Evolutionary conservation across 495 filamentous ascomycete genomes (phyloP), one percentile per base, ranked within the genome.

Genomic region (Pyronema omphalodes): DNA sequence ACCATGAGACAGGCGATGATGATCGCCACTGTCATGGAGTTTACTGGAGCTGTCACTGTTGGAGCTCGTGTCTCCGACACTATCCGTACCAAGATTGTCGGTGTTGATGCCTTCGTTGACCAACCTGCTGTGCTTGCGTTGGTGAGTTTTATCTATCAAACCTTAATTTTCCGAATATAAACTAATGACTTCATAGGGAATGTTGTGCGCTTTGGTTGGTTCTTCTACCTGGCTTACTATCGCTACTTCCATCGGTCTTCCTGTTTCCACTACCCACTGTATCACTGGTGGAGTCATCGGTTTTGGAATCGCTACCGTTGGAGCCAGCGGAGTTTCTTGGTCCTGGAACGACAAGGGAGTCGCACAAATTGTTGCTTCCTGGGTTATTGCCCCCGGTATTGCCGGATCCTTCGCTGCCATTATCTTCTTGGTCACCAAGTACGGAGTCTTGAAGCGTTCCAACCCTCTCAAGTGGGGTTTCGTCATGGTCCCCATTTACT

Each of bases 1-100:
- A 75, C 78, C n/a, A 73, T 79, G 58, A 51, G 72, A 43, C 78
- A 82, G 69, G 81, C 81, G 49, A 83, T 83, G 80, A 53, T 77
- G n/a, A 67, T 81, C 40, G 79, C 73, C 9, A 74, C 76, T 41
- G 66, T 83, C 52, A 78, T 83, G 68, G 83, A 86, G 66, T 76
- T 84, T 53, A 67, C 72, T 33, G 82, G 82, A 44, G 74, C 78
- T 14, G 67, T 84, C 34, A 73, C 73, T 37, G 73, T 84, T n/a
- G 79, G 81, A 35, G 67, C 73, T 23, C 76, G 78, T 37, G 76
- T 79, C 23, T 77, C 81, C 44, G 72, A 74, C 57, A 84, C 82
- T 33, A 83, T 84, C 69, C 75, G 76, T 51, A 78, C 72, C 62
- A 77, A 76, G 18, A 78, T 85, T 64, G 75, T 85, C 64, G 61